Evolutionary conservation across 192 early-diverging fungal genomes (phyloP), one percentile per base, ranked within the genome.

Genomic region (Oehlia diaphana): DNA sequence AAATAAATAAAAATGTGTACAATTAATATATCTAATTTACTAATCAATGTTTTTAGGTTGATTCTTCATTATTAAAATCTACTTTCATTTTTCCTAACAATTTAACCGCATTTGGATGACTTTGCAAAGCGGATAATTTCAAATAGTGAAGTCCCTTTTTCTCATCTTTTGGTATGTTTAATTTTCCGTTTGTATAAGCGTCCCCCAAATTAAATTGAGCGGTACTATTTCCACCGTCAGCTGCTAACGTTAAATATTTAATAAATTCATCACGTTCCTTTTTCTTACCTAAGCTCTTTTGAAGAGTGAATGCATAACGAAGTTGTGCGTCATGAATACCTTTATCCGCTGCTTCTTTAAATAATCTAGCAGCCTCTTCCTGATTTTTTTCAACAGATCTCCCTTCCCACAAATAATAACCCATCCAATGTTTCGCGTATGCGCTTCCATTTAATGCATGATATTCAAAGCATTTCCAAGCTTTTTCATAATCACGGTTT

Each of bases 201-300:
- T 78, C 65, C 16, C 42, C 76, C n/a, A 78, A 35, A 50, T 78
- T 67, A 67, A n/a, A 78, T 31, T 26, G 37, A 47, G 76, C 76
- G 10, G 76, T 37, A 8, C 16, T 14, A 50, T 78, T 78, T 50
- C 65, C 76, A 12, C 23, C 31, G 50, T 78, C 64, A 42, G 76
- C 76, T 21, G 76, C 2, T 4, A 68, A 21, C 13, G 28, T 65
- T 21, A 78, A 37, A 68, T 78, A 78, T 21, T 78, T 9, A 21
- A 78, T 28, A 21, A 78, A 63, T 4, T 14, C 13, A 23, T 47
- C 26, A 19, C 28, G 21, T 58, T 78, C 16, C 19, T 2, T 21
- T 42, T 44, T 67, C 26, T 62, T 39, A 19, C 42, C 42, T 9
- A 67, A 21, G n/a, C 2, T 23, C 14, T 14, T 76, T 26, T 68